A percentile compares a stretch with the other conserved stretches of the same genome.
Evolutionary conservation across 495 filamentous ascomycete genomes (phyloP).

Genomic region (Neurospora terricola): DNA sequence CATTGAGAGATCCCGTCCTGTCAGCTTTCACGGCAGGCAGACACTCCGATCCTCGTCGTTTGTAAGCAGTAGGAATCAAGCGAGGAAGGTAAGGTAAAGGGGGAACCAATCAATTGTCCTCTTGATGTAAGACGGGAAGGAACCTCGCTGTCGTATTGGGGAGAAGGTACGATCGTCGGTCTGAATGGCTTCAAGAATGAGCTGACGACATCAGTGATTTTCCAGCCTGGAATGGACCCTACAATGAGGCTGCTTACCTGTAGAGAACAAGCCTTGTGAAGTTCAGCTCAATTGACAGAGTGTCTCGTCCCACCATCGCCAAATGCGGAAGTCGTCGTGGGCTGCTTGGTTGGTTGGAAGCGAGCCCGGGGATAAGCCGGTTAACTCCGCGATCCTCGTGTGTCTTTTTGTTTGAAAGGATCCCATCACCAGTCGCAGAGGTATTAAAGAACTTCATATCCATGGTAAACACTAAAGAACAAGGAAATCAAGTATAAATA

Average conservation of each 20-base stretch:
- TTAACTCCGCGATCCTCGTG: not conserved
- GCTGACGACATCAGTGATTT: not conserved
- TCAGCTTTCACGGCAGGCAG: not conserved
- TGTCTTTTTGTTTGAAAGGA: not conserved
- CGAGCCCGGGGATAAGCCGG: not conserved
- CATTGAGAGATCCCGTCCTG: not conserved
- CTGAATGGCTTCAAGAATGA: not conserved
- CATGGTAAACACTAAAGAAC: not conserved
- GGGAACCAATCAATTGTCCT: not conserved
- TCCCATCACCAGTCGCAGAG: not conserved
- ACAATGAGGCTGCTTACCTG: not conserved
- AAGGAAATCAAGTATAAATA: not conserved
- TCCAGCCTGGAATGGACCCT: not conserved
- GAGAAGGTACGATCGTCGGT: not conserved
- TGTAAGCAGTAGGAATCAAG: not conserved
- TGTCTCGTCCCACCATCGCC: not conserved
- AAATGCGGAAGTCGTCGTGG: not conserved
- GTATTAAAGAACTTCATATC: too few relatives aligned
- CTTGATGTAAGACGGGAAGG: not conserved
- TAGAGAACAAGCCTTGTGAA: not conserved
- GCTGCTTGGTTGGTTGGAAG: not conserved
- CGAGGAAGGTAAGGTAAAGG: not conserved
- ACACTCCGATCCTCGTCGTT: not conserved
- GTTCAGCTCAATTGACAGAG: not conserved
- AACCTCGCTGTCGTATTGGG: not conserved